Base-by-base conservation (phyloP, 1,284 basidiomycete genomes). In the Amylostereum areolatum region DNA sequence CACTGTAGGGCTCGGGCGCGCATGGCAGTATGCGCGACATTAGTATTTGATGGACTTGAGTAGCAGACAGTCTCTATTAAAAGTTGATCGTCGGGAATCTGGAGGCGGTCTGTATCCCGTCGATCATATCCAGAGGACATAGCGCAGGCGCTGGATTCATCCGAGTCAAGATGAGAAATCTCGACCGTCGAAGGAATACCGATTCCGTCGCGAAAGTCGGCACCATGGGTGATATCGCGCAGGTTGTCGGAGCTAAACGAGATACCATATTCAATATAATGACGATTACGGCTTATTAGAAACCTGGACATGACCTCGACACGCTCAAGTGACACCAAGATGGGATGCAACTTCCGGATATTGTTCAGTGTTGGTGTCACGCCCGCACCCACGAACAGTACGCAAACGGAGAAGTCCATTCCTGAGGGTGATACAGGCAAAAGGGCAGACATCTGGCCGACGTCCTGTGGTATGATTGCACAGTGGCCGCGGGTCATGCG, bases 1-100 rank as follows among this genome's bases (percentile, higher is more conserved):
- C 48, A 49, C 2, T 49, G 10, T 24, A 44, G 35, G 12, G 48
- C 42, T 3, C 18, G 42, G 5, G 48, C 34, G 27, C 45, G 44
- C 10, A 34, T 25, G 30, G 40, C 27, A 1, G 47, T 42, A 3
- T 39, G 12, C 4, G 40, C 28, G 2, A 43, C 25, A 6, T 24
- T 28, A 29, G 25, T 43, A 18, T 43, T 24, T 6, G 9, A 24
- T 4, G 25, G 25, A 27, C 27, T 43, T 4, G 24, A 18, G 25
- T 43, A 43, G 4, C 41, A 18, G 25, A 43, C 41, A 11, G 12
- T 43, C 7, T 43, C 5, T 11, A 43, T 24, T 24, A 27, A 28
- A 7, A 27, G 6, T 6, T 43, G 5, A 6, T 28, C 41, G 4
- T 6, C 24, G 8, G 41, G 41, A 8, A 43, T 27, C 12, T 28